Evolutionary conservation across 2,329 filamentous ascomycete species (phyloP).

Genomic region (Fusarium graminum): DNA sequence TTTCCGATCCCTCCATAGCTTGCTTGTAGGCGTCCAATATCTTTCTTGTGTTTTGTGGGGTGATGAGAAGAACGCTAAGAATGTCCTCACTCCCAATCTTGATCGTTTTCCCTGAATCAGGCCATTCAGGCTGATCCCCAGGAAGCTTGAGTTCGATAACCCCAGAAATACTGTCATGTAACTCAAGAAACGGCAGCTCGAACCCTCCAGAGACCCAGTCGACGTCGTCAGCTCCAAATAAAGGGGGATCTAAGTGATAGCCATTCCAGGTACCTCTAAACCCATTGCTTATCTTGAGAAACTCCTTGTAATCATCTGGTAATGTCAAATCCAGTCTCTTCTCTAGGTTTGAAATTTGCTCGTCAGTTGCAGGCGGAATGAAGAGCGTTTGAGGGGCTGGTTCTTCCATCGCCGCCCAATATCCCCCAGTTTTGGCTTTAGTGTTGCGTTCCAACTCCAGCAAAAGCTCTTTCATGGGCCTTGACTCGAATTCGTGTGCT

Average conservation of each 20-base stretch:
- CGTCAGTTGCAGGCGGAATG: constrained; percentile 29
- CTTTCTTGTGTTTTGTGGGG: constrained; percentile 16
- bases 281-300: constrained; percentile 39
- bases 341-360: constrained; percentile 33
- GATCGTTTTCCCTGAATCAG: constrained; percentile 14
- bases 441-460: constrained; percentile 28
- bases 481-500: constrained; percentile 10
- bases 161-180: constrained; percentile 23
- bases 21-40: constrained; percentile 27
- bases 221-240: constrained; percentile 27
- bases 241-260: constrained; percentile 15
- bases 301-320: constrained; percentile 40
- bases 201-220: constrained; percentile 19
- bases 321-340: constrained; percentile 12
- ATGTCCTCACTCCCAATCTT: constrained; percentile 26
- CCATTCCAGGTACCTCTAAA: constrained; percentile 42
- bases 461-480: constrained; percentile 25
- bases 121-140: constrained; percentile 21
- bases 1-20: constrained; percentile 2
- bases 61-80: constrained; percentile 12
- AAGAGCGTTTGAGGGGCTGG: constrained; percentile 35
- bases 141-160: constrained; percentile 2
- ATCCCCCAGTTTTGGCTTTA: constrained; percentile 4
- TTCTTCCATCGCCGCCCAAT: constrained; percentile 10
- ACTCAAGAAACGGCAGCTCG: constrained; percentile 6